Base-by-base conservation (phyloP, 768 basidiomycete genomes). In the Cystofilobasidium ferigula region DNA sequence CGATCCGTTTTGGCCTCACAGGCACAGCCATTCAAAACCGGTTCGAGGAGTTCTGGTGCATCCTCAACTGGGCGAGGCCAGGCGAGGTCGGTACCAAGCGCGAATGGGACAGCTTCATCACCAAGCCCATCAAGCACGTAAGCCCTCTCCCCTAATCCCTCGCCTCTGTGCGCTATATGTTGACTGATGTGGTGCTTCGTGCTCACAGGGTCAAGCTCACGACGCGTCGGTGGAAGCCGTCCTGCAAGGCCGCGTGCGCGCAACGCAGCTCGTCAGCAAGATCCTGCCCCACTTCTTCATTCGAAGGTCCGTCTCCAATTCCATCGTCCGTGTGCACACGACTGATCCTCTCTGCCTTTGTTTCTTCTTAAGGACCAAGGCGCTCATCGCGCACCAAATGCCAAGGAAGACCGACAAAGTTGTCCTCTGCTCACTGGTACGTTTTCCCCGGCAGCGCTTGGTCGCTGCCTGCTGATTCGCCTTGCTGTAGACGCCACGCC, bases 11-110 rank as follows among this genome's bases (percentile, higher is more conserved):
- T 71, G 94, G 90, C 0, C 78, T 98, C 53, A 95, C 92, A 0
- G 91, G 88, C 24, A 82, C 81, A n/a, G 81, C 84, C 12, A 82
- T 87, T 40, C 94, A 98, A 72, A 99, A 97, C 71, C 82, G 84
- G 0, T 92, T 93, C 72, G 81, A 83, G 48, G 94, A 98, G 74
- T 79, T 97, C 70, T 93, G 90, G 87, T 88, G 89, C 0, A 84
- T 99, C 38, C 77, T 97, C 36, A 84, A 94, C 72, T 97, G 90
- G 87, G 86, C 86, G n/a, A 87, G 75, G 68, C 90, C 91, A 0
- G 88, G 85, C 0, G 78, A 78, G 30, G 75, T 94, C 12, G 94
- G 93, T 0, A 84, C 83, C 0, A 73, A 77, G 32, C 80, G 79
- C 36, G 84, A 97, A 69, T 98, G 92, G 91, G 81, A 84, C 51